Evolutionary conservation across 768 basidiomycete species (phyloP).

Genomic region (Tricholoma hemisulphureum): DNA sequence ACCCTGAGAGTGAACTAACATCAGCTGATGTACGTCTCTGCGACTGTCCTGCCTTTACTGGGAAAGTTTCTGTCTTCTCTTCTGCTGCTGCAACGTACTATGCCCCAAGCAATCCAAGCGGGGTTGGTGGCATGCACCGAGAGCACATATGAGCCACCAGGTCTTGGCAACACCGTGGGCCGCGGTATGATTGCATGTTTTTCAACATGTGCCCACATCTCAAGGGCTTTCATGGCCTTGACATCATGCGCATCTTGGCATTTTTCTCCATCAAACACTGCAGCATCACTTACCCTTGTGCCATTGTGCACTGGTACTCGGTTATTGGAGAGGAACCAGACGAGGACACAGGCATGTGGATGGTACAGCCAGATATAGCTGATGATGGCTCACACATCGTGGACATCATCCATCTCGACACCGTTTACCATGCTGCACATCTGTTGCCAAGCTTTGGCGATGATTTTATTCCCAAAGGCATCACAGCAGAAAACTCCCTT

Average conservation of each 20-base stretch:
- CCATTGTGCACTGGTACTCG: not conserved
- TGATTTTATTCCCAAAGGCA: no score
- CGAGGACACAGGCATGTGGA: not conserved
- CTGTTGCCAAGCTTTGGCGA: not conserved
- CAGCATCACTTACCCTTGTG: not conserved
- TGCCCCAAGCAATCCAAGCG: constrained; percentile 18
- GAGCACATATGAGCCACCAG: constrained; percentile 20
- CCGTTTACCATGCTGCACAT: not conserved
- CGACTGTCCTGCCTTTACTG: no score
- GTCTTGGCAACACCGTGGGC: constrained; percentile 11
- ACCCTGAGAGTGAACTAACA: no score
- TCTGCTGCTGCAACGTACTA: constrained; percentile 18
- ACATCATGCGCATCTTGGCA: not conserved
- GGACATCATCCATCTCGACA: not conserved
- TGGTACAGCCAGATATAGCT: not conserved
- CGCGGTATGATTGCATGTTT: not conserved
- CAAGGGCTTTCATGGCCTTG: not conserved
- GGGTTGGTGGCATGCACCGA: no score
- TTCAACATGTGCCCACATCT: not conserved
- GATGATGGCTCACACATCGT: not conserved
- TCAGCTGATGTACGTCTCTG: no score
- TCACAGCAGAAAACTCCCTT: no score
- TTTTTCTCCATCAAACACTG: not conserved
- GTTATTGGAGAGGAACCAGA: not conserved
- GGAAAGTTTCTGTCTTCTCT: constrained; percentile 12